phyloP scores from a whole-genome alignment of 306 rosid species.

The Abrus pulchellus region DNA sequence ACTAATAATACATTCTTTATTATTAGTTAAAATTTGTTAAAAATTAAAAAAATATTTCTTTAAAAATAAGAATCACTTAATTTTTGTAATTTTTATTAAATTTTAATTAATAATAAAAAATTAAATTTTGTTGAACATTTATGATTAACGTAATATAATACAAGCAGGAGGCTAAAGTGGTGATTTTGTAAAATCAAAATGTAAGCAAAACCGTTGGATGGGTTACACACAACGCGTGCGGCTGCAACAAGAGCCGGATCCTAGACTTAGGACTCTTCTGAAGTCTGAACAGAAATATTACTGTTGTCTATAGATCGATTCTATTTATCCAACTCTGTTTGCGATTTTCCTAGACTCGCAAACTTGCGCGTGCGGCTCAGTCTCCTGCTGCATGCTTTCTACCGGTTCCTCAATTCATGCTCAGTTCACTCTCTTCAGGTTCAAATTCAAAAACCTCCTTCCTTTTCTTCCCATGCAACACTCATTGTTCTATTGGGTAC shows the following conservation, averaged over 20 bases:
- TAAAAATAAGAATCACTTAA: no score
- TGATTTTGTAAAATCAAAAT: not conserved
- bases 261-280: not conserved
- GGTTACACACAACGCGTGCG: not conserved
- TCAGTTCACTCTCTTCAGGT: constrained; percentile 49
- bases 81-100: no score
- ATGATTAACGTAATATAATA: not conserved
- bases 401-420: constrained; percentile 23
- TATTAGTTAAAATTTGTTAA: no score
- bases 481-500: constrained; percentile 8
- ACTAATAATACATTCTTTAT: no score
- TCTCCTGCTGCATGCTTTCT: constrained; percentile 20
- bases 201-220: constrained; percentile 19
- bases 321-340: not conserved
- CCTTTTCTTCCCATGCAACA: constrained; percentile 7
- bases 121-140: no score
- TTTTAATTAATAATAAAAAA: no score
- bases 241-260: not conserved
- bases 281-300: not conserved
- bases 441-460: constrained; percentile 27
- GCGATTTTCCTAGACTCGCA: constrained; percentile 5
- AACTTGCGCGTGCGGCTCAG: constrained; percentile 42
- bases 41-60: no score
- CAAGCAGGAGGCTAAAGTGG: not conserved
- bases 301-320: not conserved